Conservation (phyloP, 2,329 filamentous ascomycete species). For the Lasiodiplodia sp. region DNA sequence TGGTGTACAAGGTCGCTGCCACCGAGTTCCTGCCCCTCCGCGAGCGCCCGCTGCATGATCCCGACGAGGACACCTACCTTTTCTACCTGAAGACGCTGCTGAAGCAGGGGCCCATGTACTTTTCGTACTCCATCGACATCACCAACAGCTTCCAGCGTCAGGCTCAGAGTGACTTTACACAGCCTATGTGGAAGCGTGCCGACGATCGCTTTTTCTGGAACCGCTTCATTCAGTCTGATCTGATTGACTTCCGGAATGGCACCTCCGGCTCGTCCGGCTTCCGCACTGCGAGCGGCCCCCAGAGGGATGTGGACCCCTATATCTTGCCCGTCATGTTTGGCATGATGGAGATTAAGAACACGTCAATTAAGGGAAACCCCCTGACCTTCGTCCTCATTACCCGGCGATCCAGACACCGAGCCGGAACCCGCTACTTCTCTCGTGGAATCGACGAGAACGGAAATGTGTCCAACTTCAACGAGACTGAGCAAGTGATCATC, state of each 20-base stretch:
- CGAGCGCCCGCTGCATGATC: slow-evolving; percentile 88
- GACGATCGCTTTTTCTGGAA: slow-evolving; percentile 99
- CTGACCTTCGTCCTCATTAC: slow-evolving; percentile 90
- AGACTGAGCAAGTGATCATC: slow-evolving; percentile 92
- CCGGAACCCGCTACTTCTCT: slow-evolving; percentile 93
- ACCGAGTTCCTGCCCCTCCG: slow-evolving; percentile 95
- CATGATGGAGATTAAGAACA: slow-evolving; percentile 90
- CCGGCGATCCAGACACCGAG: slow-evolving; percentile 84
- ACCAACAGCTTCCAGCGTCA: slow-evolving; percentile 98
- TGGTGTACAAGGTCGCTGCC: slow-evolving; percentile 90
- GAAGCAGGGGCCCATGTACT: slow-evolving; percentile 90
- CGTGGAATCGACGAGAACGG: slow-evolving; percentile 92
- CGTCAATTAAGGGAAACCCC: slow-evolving; percentile 82
- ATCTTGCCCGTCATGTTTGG: slow-evolving; percentile 96
- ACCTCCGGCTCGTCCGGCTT: slow-evolving; percentile 55
- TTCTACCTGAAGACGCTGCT: slow-evolving; percentile 81
- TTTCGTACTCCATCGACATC: slow-evolving; percentile 95
- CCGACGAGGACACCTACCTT: slow-evolving; percentile 93
- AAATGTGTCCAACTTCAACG: slow-evolving; percentile 98
- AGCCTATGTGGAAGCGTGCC: slow-evolving; percentile 87
- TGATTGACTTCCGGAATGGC: slow-evolving; percentile 85
- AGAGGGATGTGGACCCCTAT: slow-evolving; percentile 83
- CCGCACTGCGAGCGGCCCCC: slow-evolving; percentile 70
- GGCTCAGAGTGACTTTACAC: slow-evolving; percentile 73
- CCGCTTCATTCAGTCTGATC: slow-evolving; percentile 85